Evolutionary conservation across 768 basidiomycete genomes (phyloP), one percentile per base, ranked within the genome.

Genomic region (Cantharellus anzutake): DNA sequence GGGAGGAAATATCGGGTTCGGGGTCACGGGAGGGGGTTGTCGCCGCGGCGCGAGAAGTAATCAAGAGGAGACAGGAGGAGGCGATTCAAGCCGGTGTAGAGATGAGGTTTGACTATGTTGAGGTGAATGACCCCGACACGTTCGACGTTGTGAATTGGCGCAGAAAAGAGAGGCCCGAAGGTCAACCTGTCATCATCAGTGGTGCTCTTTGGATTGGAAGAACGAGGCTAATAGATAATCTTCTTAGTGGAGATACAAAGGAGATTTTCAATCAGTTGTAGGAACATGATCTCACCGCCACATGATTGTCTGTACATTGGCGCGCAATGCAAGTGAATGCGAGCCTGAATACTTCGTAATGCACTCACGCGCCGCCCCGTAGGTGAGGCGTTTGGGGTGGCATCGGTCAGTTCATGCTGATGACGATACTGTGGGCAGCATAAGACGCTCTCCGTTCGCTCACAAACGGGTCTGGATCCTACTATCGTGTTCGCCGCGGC

Each of bases 141-240:
- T 87, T 98, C 63, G 80, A 84, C 29, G 73, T 79, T 2, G 61
- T 93, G 3, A 65, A 65, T 3, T 64, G 64, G 68, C 62, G 68
- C 69, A 58, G 53, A 11, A 48, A 11, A 11, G 11, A 48, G 41
- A 63, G 62, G 29, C 62, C 65, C 39, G 57, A 66, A n/a, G 56
- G 63, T 29, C 67, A 62, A n/a, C 72, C 77, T 4, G 80, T 84
- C 39, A 79, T 96, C 29, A 65, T 97, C 57, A 94, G 90, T 62
- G 92, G 90, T 2, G 91, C 89, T 38, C 66, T 93, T 63, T 86
- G 84, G 78, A 78, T 93, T 2, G 89, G 88, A 44, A 78, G 76
- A 67, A 97, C 92, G 44, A 77, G 93, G 64, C 69, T 99, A 64
- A 97, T 99, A 50, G 94, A 99, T 71, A 99, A 98, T 68, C 70